A percentile compares a stretch with the other conserved stretches of the same genome.
Conservation (phyloP, 1,139 yeast species). For the Yarrowia galli region DNA sequence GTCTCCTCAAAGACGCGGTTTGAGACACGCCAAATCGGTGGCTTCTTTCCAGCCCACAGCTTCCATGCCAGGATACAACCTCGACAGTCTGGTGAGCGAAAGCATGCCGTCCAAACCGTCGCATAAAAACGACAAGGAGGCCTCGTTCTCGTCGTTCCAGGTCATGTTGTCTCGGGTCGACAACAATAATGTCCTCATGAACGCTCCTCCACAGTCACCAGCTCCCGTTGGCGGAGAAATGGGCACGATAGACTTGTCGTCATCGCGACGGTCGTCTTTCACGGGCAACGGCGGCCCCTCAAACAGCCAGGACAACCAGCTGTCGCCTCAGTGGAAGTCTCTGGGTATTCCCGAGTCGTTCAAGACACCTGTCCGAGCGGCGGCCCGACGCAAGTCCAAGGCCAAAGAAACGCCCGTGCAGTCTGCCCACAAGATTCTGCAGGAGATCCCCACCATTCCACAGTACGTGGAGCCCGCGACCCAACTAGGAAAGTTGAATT, state of each 20-base stretch:
- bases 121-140: slow-evolving; percentile 8
- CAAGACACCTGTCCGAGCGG: slow-evolving; percentile 2
- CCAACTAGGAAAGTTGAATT: slow-evolving; percentile 22
- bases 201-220: slow-evolving; percentile 6
- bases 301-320: not conserved
- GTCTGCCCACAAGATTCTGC: slow-evolving; percentile 18
- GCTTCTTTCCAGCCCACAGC: slow-evolving; percentile 19
- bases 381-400: slow-evolving; percentile 23
- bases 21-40: slow-evolving; percentile 28
- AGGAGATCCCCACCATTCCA: slow-evolving; percentile 33
- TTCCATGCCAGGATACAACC: slow-evolving; percentile 22
- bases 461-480: slow-evolving; percentile 35
- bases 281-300: not conserved
- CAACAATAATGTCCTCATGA: slow-evolving; percentile 9
- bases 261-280: slow-evolving; percentile 11
- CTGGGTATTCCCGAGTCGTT: slow-evolving; percentile 34
- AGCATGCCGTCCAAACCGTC: slow-evolving; percentile 11
- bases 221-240: slow-evolving; percentile 31
- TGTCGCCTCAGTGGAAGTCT: slow-evolving; percentile 36
- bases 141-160: slow-evolving; percentile 35
- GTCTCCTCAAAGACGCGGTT: not conserved
- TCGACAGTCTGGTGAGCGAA: slow-evolving; percentile 13
- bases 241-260: slow-evolving; percentile 34
- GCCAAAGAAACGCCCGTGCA: slow-evolving; percentile 25
- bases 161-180: slow-evolving; percentile 21